Base-by-base conservation (phyloP, 2,329 filamentous ascomycete species). In the Sporothrix sp. region DNA sequence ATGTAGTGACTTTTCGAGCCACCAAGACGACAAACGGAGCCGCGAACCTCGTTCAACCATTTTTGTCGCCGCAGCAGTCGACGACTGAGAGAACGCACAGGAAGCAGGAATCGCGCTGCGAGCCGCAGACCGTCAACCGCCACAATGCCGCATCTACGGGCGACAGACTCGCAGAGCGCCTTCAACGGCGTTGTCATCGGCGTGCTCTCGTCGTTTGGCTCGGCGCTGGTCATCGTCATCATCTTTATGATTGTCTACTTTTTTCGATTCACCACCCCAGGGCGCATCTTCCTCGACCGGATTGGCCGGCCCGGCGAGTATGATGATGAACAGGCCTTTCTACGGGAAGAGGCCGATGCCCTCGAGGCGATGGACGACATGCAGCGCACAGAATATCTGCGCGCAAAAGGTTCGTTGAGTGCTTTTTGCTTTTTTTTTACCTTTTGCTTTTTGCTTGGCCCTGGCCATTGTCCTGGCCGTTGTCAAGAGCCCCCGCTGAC, bases 351-450 rank as follows among this genome's bases (percentile, higher is more conserved):
- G 78, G 89, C 87, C 32, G 89, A 96, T 67, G 93, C 93, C 52
- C 71, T 98, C 65, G 91, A 95, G 72, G 78, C 79, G 52, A 98
- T 98, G 93, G 90, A 96, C 64, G 93, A 97, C 60, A 75, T 96
- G 68, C 81, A 90, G 63, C 75, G 87, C 65, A 83, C 84, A 35
- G 93, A 98, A 64, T 98, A 98, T 67, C 66, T 95, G 56, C 81
- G 93, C 70, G 91, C 93, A 50, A 97, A 97, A 78, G 90, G 93
- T 96, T 76, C 46, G 72, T 23, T 18, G n/a, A n/a, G n/a, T n/a
- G n/a, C n/a, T n/a, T n/a, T n/a, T n/a, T n/a, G n/a, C n/a, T n/a
- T n/a, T n/a, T n/a, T n/a, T n/a, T n/a, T n/a, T n/a, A n/a, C n/a
- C n/a, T n/a, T n/a, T n/a, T n/a, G n/a, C n/a, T n/a, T n/a, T n/a